Evolutionary conservation across 2,329 filamentous ascomycete genomes (phyloP).

Genomic region (Exophiala lecanii-corni): DNA sequence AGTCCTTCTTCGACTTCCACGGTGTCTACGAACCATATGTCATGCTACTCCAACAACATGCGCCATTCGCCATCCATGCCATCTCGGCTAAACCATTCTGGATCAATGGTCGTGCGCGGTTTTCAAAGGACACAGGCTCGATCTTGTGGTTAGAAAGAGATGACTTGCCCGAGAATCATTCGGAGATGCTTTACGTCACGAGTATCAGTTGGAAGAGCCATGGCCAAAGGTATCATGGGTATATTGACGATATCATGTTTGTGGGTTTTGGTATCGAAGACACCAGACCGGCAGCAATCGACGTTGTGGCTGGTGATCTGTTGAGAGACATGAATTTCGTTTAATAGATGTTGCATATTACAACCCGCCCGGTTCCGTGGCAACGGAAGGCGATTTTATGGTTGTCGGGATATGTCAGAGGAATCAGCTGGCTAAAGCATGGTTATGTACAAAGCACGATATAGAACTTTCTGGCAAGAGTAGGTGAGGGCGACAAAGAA

Average conservation of each 20-base stretch:
- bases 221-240: constrained; percentile 50
- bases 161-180: constrained; percentile 29
- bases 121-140: constrained; percentile 14
- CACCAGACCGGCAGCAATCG: constrained; percentile 44
- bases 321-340: constrained; percentile 34
- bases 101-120: constrained; percentile 46
- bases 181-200: constrained; percentile 56
- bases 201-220: constrained; percentile 51
- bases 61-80: constrained; percentile 18
- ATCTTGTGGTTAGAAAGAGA: constrained; percentile 23
- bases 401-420: too few relatives aligned
- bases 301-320: constrained; percentile 48
- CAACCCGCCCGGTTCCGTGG: too few relatives aligned
- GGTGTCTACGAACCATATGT: constrained; percentile 20
- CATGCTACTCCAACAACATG: constrained; percentile 15
- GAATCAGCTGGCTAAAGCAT: too few relatives aligned
- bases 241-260: constrained; percentile 52
- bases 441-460: too few relatives aligned
- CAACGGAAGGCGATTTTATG: too few relatives aligned
- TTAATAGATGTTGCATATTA: too few relatives aligned
- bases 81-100: constrained; percentile 43
- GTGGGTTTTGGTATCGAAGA: constrained; percentile 56
- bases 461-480: too few relatives aligned
- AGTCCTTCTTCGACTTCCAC: constrained; percentile 46
- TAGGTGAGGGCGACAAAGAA: too few relatives aligned